Base-by-base conservation (phyloP, 2,329 filamentous ascomycete genomes). In the Lecanosticta acicola region DNA sequence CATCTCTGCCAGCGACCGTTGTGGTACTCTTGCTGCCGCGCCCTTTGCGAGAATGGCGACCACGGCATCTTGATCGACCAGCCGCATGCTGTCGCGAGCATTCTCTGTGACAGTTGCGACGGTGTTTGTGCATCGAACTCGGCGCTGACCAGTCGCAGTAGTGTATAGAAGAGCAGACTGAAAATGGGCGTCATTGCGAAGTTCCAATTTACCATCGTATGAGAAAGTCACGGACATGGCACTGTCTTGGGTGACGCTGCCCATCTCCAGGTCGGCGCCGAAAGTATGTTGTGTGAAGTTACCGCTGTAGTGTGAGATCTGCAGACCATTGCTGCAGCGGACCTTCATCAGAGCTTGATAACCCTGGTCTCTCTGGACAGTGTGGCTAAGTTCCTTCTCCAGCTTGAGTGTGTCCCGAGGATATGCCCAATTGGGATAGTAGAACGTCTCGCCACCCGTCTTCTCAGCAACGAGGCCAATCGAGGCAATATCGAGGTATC, bases 271-370 rank as follows among this genome's bases (percentile, higher is more conserved):
- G 67, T 98, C 93, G 2, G 90, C 89, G 9, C 89, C 90, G 62
- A 95, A 94, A 0, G 87, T 93, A 69, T 96, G 89, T 63, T 98
- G 93, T 41, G 94, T 79, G 64, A 97, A 98, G 69, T 94, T 95
- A 56, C 93, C 93, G 61, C 95, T 88, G 63, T 98, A 98, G n/a
- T 81, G 80, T 13, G 87, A 82, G 13, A 98, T 85, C 65, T 98
- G 93, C 42, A 98, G 75, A 14, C 93, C 93, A 59, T 95, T 98
- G 14, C 90, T 96, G 71, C 93, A 98, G 51, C 93, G 85, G 47
- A 98, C 91, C 74, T 98, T 98, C 87, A 98, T 94, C 58, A 98
- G 73, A 16, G 89, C 89, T 68, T 96, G 91, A 71, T 87, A 97
- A 17, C 93, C 93, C 38, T 91, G 95, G 66, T 96, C 90, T 52